Evolutionary conservation across 106 monocot species (phyloP).

Genomic region (Chionographis japonica): DNA sequence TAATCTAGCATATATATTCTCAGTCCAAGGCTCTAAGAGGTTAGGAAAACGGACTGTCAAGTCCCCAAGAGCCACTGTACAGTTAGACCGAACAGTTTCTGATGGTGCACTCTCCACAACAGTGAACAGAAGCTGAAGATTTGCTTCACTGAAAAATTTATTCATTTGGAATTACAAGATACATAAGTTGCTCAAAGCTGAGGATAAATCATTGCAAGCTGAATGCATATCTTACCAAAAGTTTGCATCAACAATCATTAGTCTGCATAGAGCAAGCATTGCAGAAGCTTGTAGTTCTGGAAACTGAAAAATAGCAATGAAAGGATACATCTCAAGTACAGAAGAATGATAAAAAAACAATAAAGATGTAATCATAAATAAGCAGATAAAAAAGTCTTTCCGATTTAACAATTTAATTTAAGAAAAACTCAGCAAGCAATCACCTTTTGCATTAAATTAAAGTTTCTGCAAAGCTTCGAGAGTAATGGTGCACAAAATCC

Average conservation of each 20-base stretch:
- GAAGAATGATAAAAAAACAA: neutral
- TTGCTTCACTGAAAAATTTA: conserved; percentile 58
- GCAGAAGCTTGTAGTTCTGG: conserved; percentile 88
- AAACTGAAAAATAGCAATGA: conserved; percentile 42
- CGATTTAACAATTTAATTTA: neutral
- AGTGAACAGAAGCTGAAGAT: conserved; percentile 94
- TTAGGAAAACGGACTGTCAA: conserved; percentile 95
- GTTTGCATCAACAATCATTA: conserved; percentile 93
- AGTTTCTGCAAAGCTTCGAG: conserved; percentile 90
- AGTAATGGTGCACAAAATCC: conserved; percentile 79
- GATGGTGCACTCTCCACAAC: conserved; percentile 77
- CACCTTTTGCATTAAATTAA: conserved; percentile 87
- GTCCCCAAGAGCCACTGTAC: conserved; percentile 90
- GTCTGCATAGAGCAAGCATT: conserved; percentile 91
- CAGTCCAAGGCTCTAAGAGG: conserved; percentile 95
- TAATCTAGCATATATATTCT: conserved; percentile 89
- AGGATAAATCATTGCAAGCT: neutral
- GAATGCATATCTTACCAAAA: conserved; percentile 66
- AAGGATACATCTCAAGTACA: neutral
- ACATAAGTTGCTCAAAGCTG: neutral
- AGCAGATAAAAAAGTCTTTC: neutral
- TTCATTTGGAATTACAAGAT: conserved; percentile 1
- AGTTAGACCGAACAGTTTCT: conserved; percentile 94
- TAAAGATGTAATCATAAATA: neutral
- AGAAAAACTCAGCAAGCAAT: neutral